A percentile compares a stretch with the other conserved stretches of the same genome.
Conservation (phyloP, 1,284 basidiomycete genomes). For the Ceratorhiza oryzae-sativae region DNA sequence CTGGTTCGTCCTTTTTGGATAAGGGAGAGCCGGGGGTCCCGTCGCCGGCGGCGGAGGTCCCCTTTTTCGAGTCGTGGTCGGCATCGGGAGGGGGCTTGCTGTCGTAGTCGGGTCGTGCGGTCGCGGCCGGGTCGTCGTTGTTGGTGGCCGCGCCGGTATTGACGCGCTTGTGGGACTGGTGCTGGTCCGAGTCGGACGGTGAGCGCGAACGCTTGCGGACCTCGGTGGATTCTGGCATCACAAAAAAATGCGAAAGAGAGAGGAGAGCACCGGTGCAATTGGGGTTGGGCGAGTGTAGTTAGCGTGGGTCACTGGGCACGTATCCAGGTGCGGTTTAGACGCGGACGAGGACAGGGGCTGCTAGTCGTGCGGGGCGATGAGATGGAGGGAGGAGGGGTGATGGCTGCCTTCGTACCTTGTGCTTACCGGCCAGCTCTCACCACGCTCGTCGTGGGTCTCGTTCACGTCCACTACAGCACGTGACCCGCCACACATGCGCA, state of each 20-base stretch:
- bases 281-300: slow-evolving; percentile 27
- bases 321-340: slow-evolving; percentile 22
- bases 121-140: slow-evolving; percentile 60
- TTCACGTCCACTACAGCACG: slow-evolving; percentile 7
- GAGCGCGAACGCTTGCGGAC: slow-evolving; percentile 77
- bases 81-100: slow-evolving; percentile 42
- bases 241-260: slow-evolving; percentile 3
- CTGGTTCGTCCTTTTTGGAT: slow-evolving; percentile 33
- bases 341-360: slow-evolving; percentile 19
- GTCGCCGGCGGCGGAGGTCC: slow-evolving; percentile 48
- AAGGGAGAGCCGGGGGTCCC: slow-evolving; percentile 35
- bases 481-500: slow-evolving; percentile 21
- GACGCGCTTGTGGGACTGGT: slow-evolving; percentile 79
- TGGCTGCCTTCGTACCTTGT: slow-evolving; percentile 4
- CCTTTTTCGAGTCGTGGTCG: slow-evolving; percentile 50
- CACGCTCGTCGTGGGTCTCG: slow-evolving; percentile 11
- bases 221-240: slow-evolving; percentile 38
- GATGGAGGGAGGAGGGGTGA: slow-evolving; percentile 31
- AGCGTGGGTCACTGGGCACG: slow-evolving; percentile 33
- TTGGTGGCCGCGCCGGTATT: slow-evolving; percentile 70
- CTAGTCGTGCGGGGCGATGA: slow-evolving; percentile 33
- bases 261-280: slow-evolving; percentile 2
- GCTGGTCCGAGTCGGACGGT: slow-evolving; percentile 78
- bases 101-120: slow-evolving; percentile 39
- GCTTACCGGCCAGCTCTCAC: slow-evolving; percentile 7